Conservation (phyloP, 345 rosid species). For the Eucalyptus tenuipes region DNA sequence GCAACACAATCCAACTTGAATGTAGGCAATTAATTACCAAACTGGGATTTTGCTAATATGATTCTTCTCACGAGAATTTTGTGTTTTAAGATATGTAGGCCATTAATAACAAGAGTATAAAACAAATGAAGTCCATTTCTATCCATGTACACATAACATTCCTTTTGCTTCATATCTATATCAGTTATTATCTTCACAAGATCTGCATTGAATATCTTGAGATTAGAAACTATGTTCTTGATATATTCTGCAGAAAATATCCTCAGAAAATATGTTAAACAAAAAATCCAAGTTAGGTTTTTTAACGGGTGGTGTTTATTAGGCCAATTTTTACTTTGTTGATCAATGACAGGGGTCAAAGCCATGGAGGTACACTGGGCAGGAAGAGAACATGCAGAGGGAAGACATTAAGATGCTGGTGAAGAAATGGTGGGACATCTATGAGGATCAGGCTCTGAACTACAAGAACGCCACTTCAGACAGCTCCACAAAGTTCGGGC, state of each 20-base stretch:
- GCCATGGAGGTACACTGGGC: slow-evolving; percentile 93
- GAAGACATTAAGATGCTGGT: slow-evolving; percentile 70
- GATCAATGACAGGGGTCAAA: slow-evolving; percentile 48
- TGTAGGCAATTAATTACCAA: not conserved
- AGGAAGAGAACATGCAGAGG: slow-evolving; percentile 66
- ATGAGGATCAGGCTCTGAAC: slow-evolving; percentile 53
- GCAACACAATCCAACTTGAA: not conserved
- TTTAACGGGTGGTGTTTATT: not conserved
- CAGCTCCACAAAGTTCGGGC: slow-evolving; percentile 15
- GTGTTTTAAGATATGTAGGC: not conserved
- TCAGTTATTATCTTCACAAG: not conserved
- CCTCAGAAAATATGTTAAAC: not conserved
- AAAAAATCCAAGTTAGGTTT: not conserved
- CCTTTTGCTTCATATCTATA: not conserved
- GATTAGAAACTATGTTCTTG: not conserved
- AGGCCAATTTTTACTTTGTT: not conserved
- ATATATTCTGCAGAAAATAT: not conserved
- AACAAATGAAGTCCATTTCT: not conserved
- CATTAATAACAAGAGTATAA: not conserved
- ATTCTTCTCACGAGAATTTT: not conserved
- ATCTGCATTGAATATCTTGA: not conserved
- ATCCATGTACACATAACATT: not conserved
- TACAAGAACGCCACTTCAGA: slow-evolving; percentile 14
- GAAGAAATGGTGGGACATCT: slow-evolving; percentile 75
- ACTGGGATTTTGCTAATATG: not conserved